Base-by-base conservation (phyloP, 2,329 filamentous ascomycete genomes). In the Davidsoniella australis region DNA sequence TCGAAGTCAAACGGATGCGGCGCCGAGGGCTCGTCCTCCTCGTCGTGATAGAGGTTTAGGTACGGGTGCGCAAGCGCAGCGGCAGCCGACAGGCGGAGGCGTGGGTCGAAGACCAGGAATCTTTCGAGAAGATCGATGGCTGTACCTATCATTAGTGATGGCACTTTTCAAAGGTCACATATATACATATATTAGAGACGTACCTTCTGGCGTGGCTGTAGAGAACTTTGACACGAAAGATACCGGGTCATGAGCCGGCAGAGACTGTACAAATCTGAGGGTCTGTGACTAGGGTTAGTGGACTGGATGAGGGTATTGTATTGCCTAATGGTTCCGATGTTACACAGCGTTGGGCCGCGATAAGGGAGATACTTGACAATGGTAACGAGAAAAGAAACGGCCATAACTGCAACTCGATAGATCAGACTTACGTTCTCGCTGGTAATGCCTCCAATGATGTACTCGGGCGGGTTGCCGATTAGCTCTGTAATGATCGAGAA, bases 1-100 rank as follows among this genome's bases (percentile, higher is more conserved):
- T 88, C 95, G 91, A 91, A 98, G 64, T 98, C 91, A 60, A 98
- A 98, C 69, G 94, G 95, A 71, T 95, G 88, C 54, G 94, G 85
- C 18, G 91, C 85, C 14, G 87, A 80, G 1, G 91, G 91, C 71
- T 98, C 91, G 61, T 98, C 91, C 41, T 85, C 91, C 7, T 91
- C 88, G 62, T 98, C 91, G 66, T 98, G 91, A 70, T 98, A 98
- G 6, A 89, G 89, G 8, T 86, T 77, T 45, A 98, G 82, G 64
- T 98, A 98, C 57, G 89, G 85, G 66, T 98, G 88, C 44, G 81
- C 79, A 47, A 98, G 76, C 23, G 85, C 89, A 55, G 93, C 78
- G 50, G 80, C 76, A 9, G 91, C 91, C 55, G 85, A 86, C 61
- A 96, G 81, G 61, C 91, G 79, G 75, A 87, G 93, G 71, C 85